Conservation (phyloP, 225 moss, liverwort and hornwort genomes). For the Ulota crispa region DNA sequence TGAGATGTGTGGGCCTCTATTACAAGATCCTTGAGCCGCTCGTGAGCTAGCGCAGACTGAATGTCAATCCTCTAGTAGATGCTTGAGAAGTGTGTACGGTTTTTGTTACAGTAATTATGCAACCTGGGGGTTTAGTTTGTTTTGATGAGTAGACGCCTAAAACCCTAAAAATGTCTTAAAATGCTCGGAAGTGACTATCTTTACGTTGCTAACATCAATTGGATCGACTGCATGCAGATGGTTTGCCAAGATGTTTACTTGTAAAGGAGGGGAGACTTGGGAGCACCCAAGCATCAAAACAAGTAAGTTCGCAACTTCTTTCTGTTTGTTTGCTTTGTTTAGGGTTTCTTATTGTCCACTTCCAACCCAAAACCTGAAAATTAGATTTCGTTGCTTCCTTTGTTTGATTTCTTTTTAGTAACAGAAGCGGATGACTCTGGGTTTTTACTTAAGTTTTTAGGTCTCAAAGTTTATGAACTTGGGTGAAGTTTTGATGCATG, state of each 20-base stretch:
- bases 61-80: no score
- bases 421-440: background rate
- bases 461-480: background rate
- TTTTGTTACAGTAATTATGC: no score
- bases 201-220: no score
- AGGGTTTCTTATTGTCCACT: background rate
- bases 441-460: background rate
- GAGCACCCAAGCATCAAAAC: slow-evolving; percentile 57
- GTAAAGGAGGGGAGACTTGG: background rate
- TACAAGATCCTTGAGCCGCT: no score
- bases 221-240: no score
- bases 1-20: no score
- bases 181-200: no score
- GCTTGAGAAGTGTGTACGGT: no score
- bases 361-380: background rate
- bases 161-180: no score
- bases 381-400: background rate
- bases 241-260: slow-evolving; percentile 21
- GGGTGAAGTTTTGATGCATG: slow-evolving; percentile 25
- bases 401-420: background rate
- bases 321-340: background rate
- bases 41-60: no score
- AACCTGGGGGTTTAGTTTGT: no score
- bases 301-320: slow-evolving; percentile 12
- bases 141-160: no score